phyloP scores from a whole-genome alignment of 2,329 filamentous ascomycete genomes.

The Albifimbria verrucaria region DNA sequence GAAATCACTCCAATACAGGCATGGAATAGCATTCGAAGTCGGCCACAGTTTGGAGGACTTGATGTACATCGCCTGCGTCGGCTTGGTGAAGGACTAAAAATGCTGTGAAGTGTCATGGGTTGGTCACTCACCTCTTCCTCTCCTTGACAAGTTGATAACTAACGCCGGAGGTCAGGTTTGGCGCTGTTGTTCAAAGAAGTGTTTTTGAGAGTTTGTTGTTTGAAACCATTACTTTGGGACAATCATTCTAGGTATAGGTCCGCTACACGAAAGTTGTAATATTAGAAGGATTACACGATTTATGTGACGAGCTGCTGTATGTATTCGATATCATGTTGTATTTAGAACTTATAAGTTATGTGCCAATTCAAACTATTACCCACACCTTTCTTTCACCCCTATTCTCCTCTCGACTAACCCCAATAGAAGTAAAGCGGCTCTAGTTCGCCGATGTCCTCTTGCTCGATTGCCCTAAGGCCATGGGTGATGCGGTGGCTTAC shows the following conservation, averaged over 20 bases:
- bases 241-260: neutral
- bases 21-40: conserved; percentile 30
- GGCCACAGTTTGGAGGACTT: conserved; percentile 27
- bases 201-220: neutral
- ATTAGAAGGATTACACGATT: too few relatives aligned
- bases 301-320: too few relatives aligned
- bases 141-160: neutral
- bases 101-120: conserved; percentile 35
- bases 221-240: neutral
- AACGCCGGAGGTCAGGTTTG: neutral
- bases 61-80: conserved; percentile 20
- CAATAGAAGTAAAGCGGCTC: too few relatives aligned
- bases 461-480: too few relatives aligned
- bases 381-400: too few relatives aligned
- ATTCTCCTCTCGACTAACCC: too few relatives aligned
- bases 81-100: conserved; percentile 23
- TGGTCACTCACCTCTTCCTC: neutral
- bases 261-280: too few relatives aligned
- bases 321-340: too few relatives aligned
- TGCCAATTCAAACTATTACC: too few relatives aligned
- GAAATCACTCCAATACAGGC: conserved; percentile 37
- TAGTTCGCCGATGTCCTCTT: too few relatives aligned
- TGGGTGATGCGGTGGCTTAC: too few relatives aligned
- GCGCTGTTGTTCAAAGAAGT: neutral
- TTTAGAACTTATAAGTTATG: too few relatives aligned